Base-by-base conservation (phyloP, 2,329 filamentous ascomycete genomes). In the Alternaria brassicicola region DNA sequence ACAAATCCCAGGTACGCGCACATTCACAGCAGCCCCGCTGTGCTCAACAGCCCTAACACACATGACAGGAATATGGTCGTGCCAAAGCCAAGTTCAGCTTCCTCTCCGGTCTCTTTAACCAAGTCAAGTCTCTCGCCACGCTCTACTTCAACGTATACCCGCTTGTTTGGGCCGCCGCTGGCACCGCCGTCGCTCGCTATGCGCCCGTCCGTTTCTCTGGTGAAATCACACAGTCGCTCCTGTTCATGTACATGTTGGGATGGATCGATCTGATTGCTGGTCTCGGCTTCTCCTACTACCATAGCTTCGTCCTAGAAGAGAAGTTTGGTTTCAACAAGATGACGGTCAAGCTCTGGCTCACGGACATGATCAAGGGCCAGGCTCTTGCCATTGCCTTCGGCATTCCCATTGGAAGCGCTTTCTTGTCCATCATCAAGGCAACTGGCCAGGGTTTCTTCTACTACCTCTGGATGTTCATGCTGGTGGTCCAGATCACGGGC, bases 261-360 rank as follows among this genome's bases (percentile, higher is more conserved):
- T 78, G 96, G 71, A 85, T 96, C 70, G 90, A 93, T 68, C 92
- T 94, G 72, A 66, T 91, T 54, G 80, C 97, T 63, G 90, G 89
- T 56, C 81, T 98, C 52, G 95, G 95, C 3, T 86, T 88, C 59
- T 90, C 88, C 54, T 88, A 97, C 78, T 99, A 98, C 83, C 89
- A 93, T 80, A 95, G 92, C 12, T 99, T 99, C 74, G 91, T 98
- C 46, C 84, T 99, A 55, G 95, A 99, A 79, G 93, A 97, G 80
- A 91, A 92, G 76, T 99, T 96, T 71, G 95, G 95, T 48, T 99
- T 99, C 86, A 99, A 99, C 81, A 99, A 99, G 83, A 93, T 97
- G 84, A 98, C 95, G 0, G 82, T 92, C 54, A 88, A 88, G 78
- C 84, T 98, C 28, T 99, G 94, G 84, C 76, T 97, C 52, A 91